phyloP scores from a whole-genome alignment of 371 early-diverging fungal genomes.

The Mortierella sp. region DNA sequence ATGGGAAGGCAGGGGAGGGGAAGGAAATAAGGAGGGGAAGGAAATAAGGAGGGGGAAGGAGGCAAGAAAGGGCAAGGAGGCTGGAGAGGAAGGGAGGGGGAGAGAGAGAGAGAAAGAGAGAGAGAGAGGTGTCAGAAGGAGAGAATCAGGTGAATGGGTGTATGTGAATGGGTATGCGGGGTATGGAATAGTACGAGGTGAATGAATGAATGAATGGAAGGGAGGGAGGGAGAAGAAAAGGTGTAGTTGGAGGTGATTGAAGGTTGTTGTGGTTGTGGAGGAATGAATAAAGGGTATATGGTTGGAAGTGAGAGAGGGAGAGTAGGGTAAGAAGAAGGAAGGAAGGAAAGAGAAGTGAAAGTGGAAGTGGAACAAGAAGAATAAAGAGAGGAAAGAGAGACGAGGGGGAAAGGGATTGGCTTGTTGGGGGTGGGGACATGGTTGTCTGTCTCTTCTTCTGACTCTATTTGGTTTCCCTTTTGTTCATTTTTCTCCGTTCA shows the following conservation, averaged over 20 bases:
- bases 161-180: not conserved
- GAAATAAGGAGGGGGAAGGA: not conserved
- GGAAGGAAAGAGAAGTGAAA: slow-evolving; percentile 1
- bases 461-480: not conserved
- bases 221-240: not conserved
- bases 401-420: not conserved
- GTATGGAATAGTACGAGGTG: not conserved
- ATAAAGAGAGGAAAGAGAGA: slow-evolving; percentile 3
- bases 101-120: not conserved
- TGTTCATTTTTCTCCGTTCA: not conserved
- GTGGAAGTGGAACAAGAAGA: not conserved
- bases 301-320: not conserved
- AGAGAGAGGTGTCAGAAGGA: not conserved
- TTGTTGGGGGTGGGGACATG: slow-evolving; percentile 7
- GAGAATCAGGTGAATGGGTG: not conserved
- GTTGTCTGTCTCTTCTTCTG: not conserved
- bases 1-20: not conserved
- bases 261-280: not conserved
- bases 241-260: not conserved
- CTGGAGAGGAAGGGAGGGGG: not conserved
- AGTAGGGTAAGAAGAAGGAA: not conserved
- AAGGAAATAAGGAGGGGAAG: not conserved
- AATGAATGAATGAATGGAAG: not conserved
- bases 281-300: not conserved
- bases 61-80: not conserved